phyloP scores from a whole-genome alignment of 176 grass and related monocot species.

The Puya raimondii region DNA sequence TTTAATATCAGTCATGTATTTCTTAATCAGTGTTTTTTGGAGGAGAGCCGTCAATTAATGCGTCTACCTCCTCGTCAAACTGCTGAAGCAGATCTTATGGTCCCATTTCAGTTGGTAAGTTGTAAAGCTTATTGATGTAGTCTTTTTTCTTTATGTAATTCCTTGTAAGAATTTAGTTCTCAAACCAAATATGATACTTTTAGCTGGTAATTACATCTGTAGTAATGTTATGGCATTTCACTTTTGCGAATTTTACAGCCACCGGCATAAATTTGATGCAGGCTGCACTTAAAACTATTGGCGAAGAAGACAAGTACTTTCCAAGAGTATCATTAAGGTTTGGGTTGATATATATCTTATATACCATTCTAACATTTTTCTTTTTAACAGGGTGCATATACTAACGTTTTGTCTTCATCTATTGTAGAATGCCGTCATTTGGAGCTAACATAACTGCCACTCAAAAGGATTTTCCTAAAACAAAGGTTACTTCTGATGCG shows the following conservation, averaged over 20 bases:
- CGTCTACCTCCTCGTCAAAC: constrained; percentile 88
- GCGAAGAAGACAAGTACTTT: constrained; percentile 94
- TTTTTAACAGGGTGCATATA: constrained; percentile 5
- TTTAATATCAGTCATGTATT: constrained; percentile 12
- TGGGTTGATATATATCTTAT: constrained; percentile 7
- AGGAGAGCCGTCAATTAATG: constrained; percentile 91
- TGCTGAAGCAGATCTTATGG: constrained; percentile 94
- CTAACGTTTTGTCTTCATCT: constrained; percentile 15
- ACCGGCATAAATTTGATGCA: constrained; percentile 35
- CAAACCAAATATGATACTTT: neutral
- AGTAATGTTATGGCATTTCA: no score
- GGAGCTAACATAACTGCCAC: constrained; percentile 50
- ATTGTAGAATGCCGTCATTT: constrained; percentile 68
- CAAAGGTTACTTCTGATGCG: constrained; percentile 16
- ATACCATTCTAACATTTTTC: constrained; percentile 17
- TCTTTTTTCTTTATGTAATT: constrained; percentile 11
- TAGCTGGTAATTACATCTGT: neutral
- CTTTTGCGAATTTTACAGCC: neutral
- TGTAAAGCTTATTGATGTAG: neutral
- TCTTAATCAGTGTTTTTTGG: constrained; percentile 82
- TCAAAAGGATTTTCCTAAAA: constrained; percentile 52
- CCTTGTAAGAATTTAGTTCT: neutral
- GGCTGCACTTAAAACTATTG: constrained; percentile 90
- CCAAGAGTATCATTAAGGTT: constrained; percentile 84
- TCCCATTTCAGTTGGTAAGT: constrained; percentile 94